Percentiles rank a stretch among this genome's conserved stretches.
Evolutionary conservation across 208 protist species (phyloP).

Genomic region (Naegleria lovaniensis): DNA sequence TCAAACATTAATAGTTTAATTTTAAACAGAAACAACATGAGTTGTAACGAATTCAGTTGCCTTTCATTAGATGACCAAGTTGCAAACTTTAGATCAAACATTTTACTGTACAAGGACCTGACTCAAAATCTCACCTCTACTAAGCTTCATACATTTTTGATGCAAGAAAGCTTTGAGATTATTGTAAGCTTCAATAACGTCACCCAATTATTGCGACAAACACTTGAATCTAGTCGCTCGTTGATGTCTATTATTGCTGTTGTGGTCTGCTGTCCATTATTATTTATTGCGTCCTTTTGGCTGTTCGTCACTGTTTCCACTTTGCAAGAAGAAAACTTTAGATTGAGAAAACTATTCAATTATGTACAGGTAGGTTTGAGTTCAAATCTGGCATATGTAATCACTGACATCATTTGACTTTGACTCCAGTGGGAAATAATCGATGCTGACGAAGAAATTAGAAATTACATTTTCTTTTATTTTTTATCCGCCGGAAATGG

Average conservation of each 20-base stretch:
- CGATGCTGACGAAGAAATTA: background rate
- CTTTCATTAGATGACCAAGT: background rate
- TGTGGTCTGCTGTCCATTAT: background rate
- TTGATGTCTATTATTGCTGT: background rate
- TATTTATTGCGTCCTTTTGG: background rate
- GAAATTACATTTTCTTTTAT: background rate
- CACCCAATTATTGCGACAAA: background rate
- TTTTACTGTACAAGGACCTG: background rate
- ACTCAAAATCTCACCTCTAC: background rate
- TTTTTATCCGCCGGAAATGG: background rate
- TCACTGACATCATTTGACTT: no score
- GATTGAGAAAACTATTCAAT: background rate
- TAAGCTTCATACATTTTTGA: background rate
- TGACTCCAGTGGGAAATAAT: background rate
- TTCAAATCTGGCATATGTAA: no score
- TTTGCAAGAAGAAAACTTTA: background rate
- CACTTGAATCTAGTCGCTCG: background rate
- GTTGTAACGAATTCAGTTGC: background rate
- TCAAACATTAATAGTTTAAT: background rate
- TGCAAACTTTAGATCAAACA: background rate
- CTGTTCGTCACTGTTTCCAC: background rate
- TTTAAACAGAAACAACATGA: background rate
- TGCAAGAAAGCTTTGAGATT: no score
- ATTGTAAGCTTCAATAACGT: background rate
- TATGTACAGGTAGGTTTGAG: no score